Percentiles rank a stretch among this genome's conserved stretches.
Evolutionary conservation across 805 yeast genomes (phyloP).

Genomic region (Hanseniaspora singularis): DNA sequence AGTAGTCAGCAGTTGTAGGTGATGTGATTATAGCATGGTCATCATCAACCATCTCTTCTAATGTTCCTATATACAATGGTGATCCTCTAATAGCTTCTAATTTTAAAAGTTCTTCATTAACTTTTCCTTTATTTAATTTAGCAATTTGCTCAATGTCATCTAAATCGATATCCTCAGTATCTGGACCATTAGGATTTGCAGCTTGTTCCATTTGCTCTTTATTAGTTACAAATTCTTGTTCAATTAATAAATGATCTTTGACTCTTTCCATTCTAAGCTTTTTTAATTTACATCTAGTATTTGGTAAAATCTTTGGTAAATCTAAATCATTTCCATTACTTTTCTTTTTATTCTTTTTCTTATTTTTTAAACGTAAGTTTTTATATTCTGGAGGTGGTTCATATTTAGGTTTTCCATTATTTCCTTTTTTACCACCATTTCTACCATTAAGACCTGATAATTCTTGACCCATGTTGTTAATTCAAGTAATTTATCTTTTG

Average conservation of each 20-base stretch:
- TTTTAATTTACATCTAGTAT: constrained; percentile 85
- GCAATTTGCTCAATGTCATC: constrained; percentile 12
- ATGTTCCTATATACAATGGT: constrained; percentile 91
- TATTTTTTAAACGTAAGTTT: constrained; percentile 51
- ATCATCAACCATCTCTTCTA: constrained; percentile 95
- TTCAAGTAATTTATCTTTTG: too few relatives aligned
- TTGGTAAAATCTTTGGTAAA: constrained; percentile 83
- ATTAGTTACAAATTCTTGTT: constrained; percentile 90
- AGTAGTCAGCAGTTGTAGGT: constrained; percentile 92
- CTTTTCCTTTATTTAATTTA: constrained; percentile 92
- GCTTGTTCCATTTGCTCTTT: constrained; percentile 57
- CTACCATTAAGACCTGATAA: constrained; percentile 29
- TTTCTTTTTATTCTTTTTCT: constrained; percentile 71
- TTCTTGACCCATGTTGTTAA: constrained; percentile 28
- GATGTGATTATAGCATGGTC: constrained; percentile 97
- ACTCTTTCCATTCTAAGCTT: constrained; percentile 87
- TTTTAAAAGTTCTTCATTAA: constrained; percentile 89
- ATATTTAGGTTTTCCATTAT: constrained; percentile 85
- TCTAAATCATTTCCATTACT: constrained; percentile 63
- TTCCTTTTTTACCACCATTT: constrained; percentile 39
- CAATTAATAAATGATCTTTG: constrained; percentile 86
- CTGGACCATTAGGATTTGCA: not conserved
- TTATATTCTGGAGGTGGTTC: constrained; percentile 97
- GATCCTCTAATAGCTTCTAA: constrained; percentile 92
- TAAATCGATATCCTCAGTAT: constrained; percentile 6